Evolutionary conservation across 352 stramenopile species (phyloP).

Genomic region (Elongisporangium anandrum): DNA sequence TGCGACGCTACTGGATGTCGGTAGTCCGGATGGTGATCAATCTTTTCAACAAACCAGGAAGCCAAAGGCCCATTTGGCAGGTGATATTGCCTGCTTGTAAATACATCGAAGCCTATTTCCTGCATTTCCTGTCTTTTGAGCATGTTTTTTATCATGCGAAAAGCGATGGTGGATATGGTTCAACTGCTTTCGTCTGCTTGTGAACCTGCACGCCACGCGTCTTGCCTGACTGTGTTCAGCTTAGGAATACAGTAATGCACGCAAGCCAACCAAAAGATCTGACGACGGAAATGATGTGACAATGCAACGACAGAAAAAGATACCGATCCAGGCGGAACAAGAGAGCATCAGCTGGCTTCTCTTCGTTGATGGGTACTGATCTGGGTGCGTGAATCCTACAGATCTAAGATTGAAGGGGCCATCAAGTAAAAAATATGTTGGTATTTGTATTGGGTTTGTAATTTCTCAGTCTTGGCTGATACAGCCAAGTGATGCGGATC

Average conservation of each 20-base stretch:
- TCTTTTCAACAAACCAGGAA: not conserved
- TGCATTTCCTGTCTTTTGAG: not conserved
- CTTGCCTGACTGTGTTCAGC: not conserved
- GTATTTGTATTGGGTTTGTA: not conserved
- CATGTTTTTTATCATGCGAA: not conserved
- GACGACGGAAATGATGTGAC: not conserved
- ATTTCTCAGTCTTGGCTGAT: not conserved
- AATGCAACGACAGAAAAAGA: not conserved
- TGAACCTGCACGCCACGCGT: not conserved
- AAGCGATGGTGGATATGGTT: not conserved
- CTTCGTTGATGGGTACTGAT: not conserved
- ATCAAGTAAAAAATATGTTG: not conserved
- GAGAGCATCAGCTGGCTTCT: not conserved
- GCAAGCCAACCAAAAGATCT: not conserved
- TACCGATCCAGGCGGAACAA: not conserved
- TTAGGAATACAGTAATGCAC: not conserved
- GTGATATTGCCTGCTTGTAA: not conserved
- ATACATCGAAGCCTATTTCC: not conserved
- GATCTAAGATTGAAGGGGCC: not conserved
- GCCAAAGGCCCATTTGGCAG: not conserved
- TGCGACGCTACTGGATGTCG: too few species aligned
- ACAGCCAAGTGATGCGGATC: not conserved
- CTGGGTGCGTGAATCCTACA: not conserved
- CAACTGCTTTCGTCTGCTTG: not conserved
- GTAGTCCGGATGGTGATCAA: too few species aligned